phyloP scores from a whole-genome alignment of 192 early-diverging fungal genomes.

The Thoreauomyces humboldtii region DNA sequence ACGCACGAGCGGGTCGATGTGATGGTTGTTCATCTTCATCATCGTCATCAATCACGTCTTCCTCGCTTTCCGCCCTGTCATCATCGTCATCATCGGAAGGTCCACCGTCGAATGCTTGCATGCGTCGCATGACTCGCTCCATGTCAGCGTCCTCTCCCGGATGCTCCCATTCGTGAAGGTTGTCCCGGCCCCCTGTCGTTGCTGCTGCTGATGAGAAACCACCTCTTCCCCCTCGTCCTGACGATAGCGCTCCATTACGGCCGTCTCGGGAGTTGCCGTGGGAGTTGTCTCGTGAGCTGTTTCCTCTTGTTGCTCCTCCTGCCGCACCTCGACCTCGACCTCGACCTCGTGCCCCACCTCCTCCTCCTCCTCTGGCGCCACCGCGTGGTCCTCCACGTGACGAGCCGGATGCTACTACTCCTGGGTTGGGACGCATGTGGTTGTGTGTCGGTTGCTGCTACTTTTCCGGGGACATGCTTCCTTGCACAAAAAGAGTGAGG shows the following conservation, averaged over 20 bases:
- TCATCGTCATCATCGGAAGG: conserved; percentile 6
- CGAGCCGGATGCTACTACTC: too few species aligned
- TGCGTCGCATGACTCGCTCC: conserved; percentile 15
- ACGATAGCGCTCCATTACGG: too few species aligned
- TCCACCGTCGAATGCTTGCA: conserved; percentile 20
- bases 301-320: neutral
- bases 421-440: too few species aligned
- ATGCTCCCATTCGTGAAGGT: conserved; percentile 4
- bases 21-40: neutral
- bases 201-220: too few species aligned
- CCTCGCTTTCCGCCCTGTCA: neutral
- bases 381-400: too few species aligned
- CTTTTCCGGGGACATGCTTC: too few species aligned
- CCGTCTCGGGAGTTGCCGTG: too few species aligned
- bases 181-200: neutral
- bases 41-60: neutral
- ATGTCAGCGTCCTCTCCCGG: conserved; percentile 17
- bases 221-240: too few species aligned
- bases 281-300: too few species aligned
- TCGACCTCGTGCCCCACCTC: neutral
- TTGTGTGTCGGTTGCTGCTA: too few species aligned
- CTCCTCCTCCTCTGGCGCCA: neutral
- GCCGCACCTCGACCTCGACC: neutral
- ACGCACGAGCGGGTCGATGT: too few species aligned
- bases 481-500: too few species aligned